Base-by-base conservation (phyloP, 2,329 filamentous ascomycete species). In the Cladophialophora exuberans region DNA sequence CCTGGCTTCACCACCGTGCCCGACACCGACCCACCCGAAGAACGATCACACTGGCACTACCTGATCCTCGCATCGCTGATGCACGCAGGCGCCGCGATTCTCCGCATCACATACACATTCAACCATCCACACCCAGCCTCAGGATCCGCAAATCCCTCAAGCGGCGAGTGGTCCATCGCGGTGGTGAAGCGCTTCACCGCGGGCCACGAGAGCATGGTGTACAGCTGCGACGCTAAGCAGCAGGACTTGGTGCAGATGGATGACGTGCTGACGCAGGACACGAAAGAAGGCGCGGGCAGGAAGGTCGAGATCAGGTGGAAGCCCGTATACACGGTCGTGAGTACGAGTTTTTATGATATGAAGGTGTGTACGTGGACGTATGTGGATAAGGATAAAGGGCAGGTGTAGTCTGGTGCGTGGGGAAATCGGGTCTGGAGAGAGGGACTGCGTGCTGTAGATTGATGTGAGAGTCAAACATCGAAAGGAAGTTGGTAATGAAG, bases 181-280 rank as follows among this genome's bases (percentile, higher is more conserved):
- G 77, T 93, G 1, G 62, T 92, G 42, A 85, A 81, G 0, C 81
- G 79, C 48, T 96, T 96, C 66, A 87, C 90, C 63, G 88, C 93
- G 68, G 57, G 59, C 13, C 91, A 97, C 69, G 79, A 88, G 73
- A 96, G 90, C 69, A 96, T 97, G 90, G 96, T 96, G 66, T 97
- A 97, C 88, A 64, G 91, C 92, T 71, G 82, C 84, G 55, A 78
- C 82, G 61, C 79, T 79, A 1, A 65, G 31, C 52, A 53, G 11
- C 62, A 3, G 59, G 62, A 18, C 25, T 26, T 11, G 15, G 15
- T 44, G 43, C 66, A 13, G 63, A 64, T 6, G 15, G 22, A 31
- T 13, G 7, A 20, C 9, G 3, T 18, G 11, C 31, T 9, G 3
- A 25, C 11, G 7, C 10, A 4, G 22, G 30, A n/a, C 10, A 10